Evolutionary conservation across 106 monocot species (phyloP).

Genomic region (Dendrobium huoshanense): DNA sequence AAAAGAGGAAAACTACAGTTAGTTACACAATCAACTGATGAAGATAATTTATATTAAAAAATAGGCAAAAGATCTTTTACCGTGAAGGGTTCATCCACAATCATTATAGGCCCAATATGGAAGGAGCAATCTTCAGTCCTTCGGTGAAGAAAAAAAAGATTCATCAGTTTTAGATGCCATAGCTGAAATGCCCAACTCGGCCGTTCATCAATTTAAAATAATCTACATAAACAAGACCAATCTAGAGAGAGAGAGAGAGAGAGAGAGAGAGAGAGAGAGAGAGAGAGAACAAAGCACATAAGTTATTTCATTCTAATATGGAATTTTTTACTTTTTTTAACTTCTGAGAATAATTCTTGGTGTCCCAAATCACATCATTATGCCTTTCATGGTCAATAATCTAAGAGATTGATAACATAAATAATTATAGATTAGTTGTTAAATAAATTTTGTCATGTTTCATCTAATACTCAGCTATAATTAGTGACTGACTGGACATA

Average conservation of each 20-base stretch:
- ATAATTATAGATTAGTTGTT: too few relatives aligned
- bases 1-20: not conserved
- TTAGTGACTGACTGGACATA: too few relatives aligned
- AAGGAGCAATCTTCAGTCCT: constrained; percentile 74
- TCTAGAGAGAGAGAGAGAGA: too few relatives aligned
- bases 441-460: too few relatives aligned
- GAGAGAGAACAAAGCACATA: not conserved
- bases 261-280: too few relatives aligned
- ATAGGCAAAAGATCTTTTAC: constrained; percentile 19
- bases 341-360: too few relatives aligned
- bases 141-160: constrained; percentile 4
- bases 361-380: too few relatives aligned
- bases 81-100: constrained; percentile 81
- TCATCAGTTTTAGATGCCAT: not conserved
- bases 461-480: too few relatives aligned
- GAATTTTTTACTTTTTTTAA: too few relatives aligned
- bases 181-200: not conserved
- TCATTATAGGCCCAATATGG: constrained; percentile 73
- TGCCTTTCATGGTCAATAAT: not conserved
- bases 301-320: not conserved
- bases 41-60: not conserved
- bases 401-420: not conserved
- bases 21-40: not conserved
- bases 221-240: not conserved
- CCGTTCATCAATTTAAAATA: not conserved